Evolutionary conservation across 495 filamentous ascomycete genomes (phyloP), one percentile per base, ranked within the genome.

Genomic region (Penicillium soppii): DNA sequence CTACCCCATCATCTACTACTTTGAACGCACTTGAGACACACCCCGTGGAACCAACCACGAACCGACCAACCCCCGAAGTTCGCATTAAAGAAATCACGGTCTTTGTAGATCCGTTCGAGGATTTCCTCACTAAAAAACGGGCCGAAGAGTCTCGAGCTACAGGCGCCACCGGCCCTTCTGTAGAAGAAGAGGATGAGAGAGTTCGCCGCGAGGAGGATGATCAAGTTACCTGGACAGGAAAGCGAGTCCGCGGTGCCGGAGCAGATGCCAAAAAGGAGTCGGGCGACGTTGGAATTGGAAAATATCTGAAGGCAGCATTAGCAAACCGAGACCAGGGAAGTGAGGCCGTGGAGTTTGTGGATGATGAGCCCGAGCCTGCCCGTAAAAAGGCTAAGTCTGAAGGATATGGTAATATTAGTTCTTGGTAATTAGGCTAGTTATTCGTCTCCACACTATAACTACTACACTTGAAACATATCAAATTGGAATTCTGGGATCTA

Each of bases 81-180:
- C 61, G 80, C 30, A 91, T 99, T 48, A 80, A 85, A 59, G 88
- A 94, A 25, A 79, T 97, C 1, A 85, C 88, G 3, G 83, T 99
- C 5, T 92, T 95, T 55, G 82, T 97, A 3, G 94, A 99, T 68
- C 92, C 92, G 1, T 99, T 99, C 67, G 90, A 95, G 58, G 94
- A 96, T 68, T 97, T 92, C 63, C 54, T 77, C 32, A 74, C 80
- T 48, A 69, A 72, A 37, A 77, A 78, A 45, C 80, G 78, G n/a
- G 43, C 75, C 67, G 69, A 77, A 75, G 53, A 75, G 67, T 57
- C 67, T 47, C 46, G 76, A 71, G 52, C 77, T 6, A 59, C 59
- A 16, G 47, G 47, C 37, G 68, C 69, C 36, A 58, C 58, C 32
- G 54, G 61, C 25, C 54, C 55, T 26, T 53, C 66, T 41, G 52